Percentiles rank a stretch among this genome's conserved stretches.
These are phyloP conservation scores for Globisporangium lucens DNA, from an alignment of 352 stramenopile species.

Conservation along the genomic window DNA sequence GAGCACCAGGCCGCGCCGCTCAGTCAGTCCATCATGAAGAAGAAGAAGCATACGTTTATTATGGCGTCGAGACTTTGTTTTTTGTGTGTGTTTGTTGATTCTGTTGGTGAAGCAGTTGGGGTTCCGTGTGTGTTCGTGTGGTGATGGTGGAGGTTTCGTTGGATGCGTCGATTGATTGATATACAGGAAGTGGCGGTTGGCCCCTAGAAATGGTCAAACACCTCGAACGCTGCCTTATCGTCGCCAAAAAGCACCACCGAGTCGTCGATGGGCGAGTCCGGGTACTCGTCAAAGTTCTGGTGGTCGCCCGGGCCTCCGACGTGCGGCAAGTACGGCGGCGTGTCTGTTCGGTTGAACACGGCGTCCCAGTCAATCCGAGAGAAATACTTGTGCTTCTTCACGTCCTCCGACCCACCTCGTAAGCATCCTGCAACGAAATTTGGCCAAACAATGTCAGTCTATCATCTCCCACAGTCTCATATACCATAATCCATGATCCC, in stretches of 20 bases:
- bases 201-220: slow-evolving; percentile 84
- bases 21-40: too few relatives aligned
- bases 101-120: neutral
- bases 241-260: slow-evolving; percentile 79
- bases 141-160: neutral
- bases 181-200: neutral
- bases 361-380: slow-evolving; percentile 82
- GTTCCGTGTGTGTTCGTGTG: neutral
- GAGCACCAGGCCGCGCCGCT: too few relatives aligned
- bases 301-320: slow-evolving; percentile 85
- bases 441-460: neutral
- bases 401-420: slow-evolving; percentile 83
- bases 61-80: slow-evolving; percentile 3
- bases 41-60: slow-evolving; percentile 10
- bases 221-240: slow-evolving; percentile 80
- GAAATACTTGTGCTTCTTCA: slow-evolving; percentile 95
- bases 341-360: slow-evolving; percentile 65
- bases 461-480: neutral
- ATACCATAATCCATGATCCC: neutral
- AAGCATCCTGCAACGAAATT: slow-evolving; percentile 67
- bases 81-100: slow-evolving; percentile 1
- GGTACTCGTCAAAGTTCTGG: slow-evolving; percentile 93
- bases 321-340: slow-evolving; percentile 83
- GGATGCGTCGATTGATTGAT: neutral
- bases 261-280: slow-evolving; percentile 87